phyloP scores from a whole-genome alignment of 2,329 filamentous ascomycete species.

The Curvularia verruculosa region DNA sequence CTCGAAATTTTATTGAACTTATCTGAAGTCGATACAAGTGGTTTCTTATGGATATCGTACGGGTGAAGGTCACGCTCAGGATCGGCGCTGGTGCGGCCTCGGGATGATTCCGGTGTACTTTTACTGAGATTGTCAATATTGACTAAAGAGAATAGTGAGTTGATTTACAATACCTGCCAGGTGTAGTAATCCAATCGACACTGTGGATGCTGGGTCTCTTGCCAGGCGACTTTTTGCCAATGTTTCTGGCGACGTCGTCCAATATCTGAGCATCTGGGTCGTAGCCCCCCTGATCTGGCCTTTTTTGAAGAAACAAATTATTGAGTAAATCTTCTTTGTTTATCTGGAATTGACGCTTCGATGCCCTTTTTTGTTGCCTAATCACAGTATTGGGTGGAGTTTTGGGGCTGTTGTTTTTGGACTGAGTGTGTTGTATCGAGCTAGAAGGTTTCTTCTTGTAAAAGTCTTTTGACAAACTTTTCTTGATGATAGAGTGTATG shows the following conservation, averaged over 20 bases:
- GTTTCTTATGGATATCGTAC: conserved; percentile 32
- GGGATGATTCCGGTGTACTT: conserved; percentile 35
- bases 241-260: conserved; percentile 39
- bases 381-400: conserved; percentile 32
- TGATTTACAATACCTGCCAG: conserved; percentile 29
- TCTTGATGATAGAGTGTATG: conserved; percentile 42
- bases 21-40: conserved; percentile 20
- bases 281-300: conserved; percentile 44
- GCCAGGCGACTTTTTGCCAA: conserved; percentile 37
- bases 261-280: conserved; percentile 48
- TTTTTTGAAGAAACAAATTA: conserved; percentile 42
- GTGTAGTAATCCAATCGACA: conserved; percentile 42
- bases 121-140: conserved; percentile 31
- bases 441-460: conserved; percentile 20
- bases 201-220: conserved; percentile 46
- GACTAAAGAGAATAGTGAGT: neutral
- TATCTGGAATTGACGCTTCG: conserved; percentile 35
- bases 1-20: conserved; percentile 38
- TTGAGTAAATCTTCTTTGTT: conserved; percentile 42
- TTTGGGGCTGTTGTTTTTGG: conserved; percentile 13
- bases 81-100: conserved; percentile 17
- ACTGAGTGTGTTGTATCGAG: conserved; percentile 6
- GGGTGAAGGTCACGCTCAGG: conserved; percentile 20
- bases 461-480: conserved; percentile 40
- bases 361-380: conserved; percentile 26